Percentiles rank a stretch among this genome's conserved stretches.
phyloP scores from a whole-genome alignment of 495 filamentous ascomycete genomes.

The Jackrogersella multiformis region DNA sequence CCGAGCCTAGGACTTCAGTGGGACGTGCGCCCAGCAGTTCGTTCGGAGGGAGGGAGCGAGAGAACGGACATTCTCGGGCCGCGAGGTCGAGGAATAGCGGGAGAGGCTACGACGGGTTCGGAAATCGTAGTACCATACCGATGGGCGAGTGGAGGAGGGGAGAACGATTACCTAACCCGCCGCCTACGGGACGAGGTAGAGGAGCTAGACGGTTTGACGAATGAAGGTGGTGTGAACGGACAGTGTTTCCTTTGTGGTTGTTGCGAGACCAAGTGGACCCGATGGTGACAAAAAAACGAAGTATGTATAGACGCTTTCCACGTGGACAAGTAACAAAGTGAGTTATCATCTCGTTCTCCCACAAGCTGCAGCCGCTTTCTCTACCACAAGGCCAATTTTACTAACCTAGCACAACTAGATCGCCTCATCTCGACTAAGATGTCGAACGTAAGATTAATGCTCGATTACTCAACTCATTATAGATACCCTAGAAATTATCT shows the following conservation, averaged over 20 bases:
- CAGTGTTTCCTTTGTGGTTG: background rate
- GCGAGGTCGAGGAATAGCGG: slow-evolving; percentile 51
- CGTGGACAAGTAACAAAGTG: slow-evolving; percentile 23
- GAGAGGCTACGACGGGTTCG: slow-evolving; percentile 35
- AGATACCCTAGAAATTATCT: slow-evolving; percentile 17
- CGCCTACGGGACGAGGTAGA: slow-evolving; percentile 34
- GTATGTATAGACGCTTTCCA: slow-evolving; percentile 15
- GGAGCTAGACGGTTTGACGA: slow-evolving; percentile 48
- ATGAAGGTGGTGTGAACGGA: slow-evolving; percentile 13
- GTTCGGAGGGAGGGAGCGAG: slow-evolving; percentile 44
- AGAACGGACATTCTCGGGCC: slow-evolving; percentile 24
- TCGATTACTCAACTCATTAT: slow-evolving; percentile 1
- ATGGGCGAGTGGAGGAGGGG: slow-evolving; percentile 68
- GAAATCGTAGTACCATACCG: slow-evolving; percentile 52
- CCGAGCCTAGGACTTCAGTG: slow-evolving; percentile 48
- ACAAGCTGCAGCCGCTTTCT: background rate
- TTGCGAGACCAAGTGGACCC: background rate
- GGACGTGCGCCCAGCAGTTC: slow-evolving; percentile 51
- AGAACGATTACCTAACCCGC: slow-evolving; percentile 61
- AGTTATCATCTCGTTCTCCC: slow-evolving; percentile 2
- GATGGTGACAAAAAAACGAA: slow-evolving; percentile 5
- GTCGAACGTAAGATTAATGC: slow-evolving; percentile 6
- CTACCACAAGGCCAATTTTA: no score
- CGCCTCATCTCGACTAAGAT: background rate
- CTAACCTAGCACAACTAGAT: slow-evolving; percentile 9